A percentile compares a stretch with the other conserved stretches of the same genome.
phyloP scores from a whole-genome alignment of 116 monocot genomes.

The Iris pallida region DNA sequence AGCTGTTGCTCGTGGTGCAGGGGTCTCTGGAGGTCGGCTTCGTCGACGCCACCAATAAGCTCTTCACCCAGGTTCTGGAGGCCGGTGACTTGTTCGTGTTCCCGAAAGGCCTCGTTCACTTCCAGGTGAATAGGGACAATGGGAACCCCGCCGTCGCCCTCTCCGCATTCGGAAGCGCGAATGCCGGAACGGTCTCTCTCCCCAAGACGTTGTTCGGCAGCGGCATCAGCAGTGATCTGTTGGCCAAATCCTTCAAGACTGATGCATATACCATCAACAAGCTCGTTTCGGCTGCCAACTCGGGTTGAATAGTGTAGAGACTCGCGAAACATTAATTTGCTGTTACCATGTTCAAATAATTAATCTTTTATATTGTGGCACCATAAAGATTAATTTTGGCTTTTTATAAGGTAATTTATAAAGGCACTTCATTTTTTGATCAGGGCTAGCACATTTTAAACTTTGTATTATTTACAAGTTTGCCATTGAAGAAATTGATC shows the following conservation, averaged over 20 bases:
- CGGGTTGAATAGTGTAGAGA: neutral
- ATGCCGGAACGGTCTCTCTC: conserved; percentile 4
- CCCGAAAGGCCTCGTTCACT: conserved; percentile 13
- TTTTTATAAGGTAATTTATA: too few species aligned
- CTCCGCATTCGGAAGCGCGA: conserved; percentile 11
- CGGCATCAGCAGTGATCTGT: neutral
- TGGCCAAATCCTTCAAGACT: conserved; percentile 9
- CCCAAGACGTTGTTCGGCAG: conserved; percentile 10
- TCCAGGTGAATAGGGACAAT: conserved; percentile 6
- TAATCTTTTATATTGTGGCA: too few species aligned
- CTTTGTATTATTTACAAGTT: too few species aligned
- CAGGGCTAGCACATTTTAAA: too few species aligned
- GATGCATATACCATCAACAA: conserved; percentile 8
- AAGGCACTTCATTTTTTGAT: too few species aligned
- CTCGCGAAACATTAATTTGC: neutral
- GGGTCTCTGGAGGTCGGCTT: conserved; percentile 1
- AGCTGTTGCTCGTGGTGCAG: conserved; percentile 10
- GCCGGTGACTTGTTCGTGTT: conserved; percentile 7
- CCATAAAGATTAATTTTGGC: too few species aligned
- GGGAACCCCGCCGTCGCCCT: conserved; percentile 2
- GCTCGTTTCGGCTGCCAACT: conserved; percentile 13
- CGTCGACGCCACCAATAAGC: neutral
- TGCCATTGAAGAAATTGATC: too few species aligned
- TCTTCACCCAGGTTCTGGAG: conserved; percentile 3
- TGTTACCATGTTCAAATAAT: too few species aligned